Evolutionary conservation across 192 early-diverging fungal species (phyloP), one percentile per base, ranked within the genome.

Genomic region (Kappamyces sp.): DNA sequence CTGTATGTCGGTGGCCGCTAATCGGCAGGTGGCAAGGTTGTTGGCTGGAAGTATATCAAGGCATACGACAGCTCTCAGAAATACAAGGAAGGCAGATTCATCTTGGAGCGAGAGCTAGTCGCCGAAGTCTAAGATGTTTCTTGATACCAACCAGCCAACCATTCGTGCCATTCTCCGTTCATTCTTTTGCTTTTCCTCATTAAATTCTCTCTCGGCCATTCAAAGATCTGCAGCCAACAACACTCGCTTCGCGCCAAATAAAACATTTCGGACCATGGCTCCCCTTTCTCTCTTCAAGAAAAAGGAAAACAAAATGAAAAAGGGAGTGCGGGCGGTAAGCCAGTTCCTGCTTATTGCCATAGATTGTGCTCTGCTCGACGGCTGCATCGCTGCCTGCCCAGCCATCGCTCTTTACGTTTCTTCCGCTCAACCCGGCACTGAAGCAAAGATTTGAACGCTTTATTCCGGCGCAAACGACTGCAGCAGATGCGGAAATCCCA

Each of bases 1-100:
- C 3, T 85, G 84, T 40, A 47, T 61, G 31, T 51, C 61, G 3
- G 62, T 83, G 13, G n/a, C n/a, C n/a, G n/a, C n/a, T n/a, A n/a
- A n/a, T n/a, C n/a, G n/a, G n/a, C n/a, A n/a, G n/a, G n/a, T n/a
- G n/a, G n/a, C n/a, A n/a, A n/a, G n/a, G n/a, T n/a, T n/a, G 48
- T 84, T 31, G 84, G 84, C 1, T 85, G 84, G 82, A 84, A 76
- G 76, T 85, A 85, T 55, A 80, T 82, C 58, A 75, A 75, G 35
- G 85, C 86, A 6, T 84, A 75, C 61, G 88, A 86, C 58, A 69
- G 73, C 12, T 51, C 59, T 2, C 77, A 88, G 62, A 80, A 72
- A 47, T 90, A 87, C 73, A 88, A 90, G 66, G 86, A 88, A 59
- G 88, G 88, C n/a, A 79, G 75, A 50, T 88, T 76, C 68, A 86